Evolutionary conservation across 202 grass and related monocot species (phyloP), one percentile per base, ranked within the genome.

Genomic region (Bolboschoenoplectus hybrid): DNA sequence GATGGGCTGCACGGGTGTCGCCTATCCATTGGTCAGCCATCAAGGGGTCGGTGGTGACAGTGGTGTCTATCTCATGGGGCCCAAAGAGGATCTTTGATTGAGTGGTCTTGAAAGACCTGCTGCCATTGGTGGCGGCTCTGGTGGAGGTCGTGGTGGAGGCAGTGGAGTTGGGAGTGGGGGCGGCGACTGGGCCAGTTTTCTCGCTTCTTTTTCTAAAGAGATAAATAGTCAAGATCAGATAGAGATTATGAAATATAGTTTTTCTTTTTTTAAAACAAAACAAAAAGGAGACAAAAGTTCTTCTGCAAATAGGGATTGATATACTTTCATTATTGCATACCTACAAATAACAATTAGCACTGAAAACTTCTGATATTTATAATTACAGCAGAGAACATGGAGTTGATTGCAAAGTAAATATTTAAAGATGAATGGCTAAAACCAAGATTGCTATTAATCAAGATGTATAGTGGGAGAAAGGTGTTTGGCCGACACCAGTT

Each of bases 11-110:
- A 70, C 72, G 87, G 38, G 87, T 84, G 60, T 5, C 19, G 12
- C 46, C 55, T 4, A 88, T 87, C 92, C 93, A 91, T 80, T 80
- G 76, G 35, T 80, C 53, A 0, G 16, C 56, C 8, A 61, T 44
- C 8, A 14, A 61, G 53, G 76, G 76, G 55, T 80, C 53, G 12
- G 76, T 80, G 53, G 76, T 80, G 34, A 61, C 76, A 80, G 55
- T 80, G 38, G 52, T 38, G 36, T 80, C 76, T 80, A 80, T 80
- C 55, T 80, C 76, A 16, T 80, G 36, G 9, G 76, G 55, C 4
- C 76, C 76, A 2, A 80, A 80, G 76, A 80, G 76, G 53, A 80
- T 61, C 76, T 80, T 80, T 5, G 53, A 43, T 60, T 80, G 53
- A 44, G 55, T 80, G 13, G 76, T 80, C 76, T 61, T 58, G 14